These are phyloP conservation scores for Diaporthe caulivora DNA, from an alignment of 2,329 filamentous ascomycete genomes.

Conservation along the genomic window DNA sequence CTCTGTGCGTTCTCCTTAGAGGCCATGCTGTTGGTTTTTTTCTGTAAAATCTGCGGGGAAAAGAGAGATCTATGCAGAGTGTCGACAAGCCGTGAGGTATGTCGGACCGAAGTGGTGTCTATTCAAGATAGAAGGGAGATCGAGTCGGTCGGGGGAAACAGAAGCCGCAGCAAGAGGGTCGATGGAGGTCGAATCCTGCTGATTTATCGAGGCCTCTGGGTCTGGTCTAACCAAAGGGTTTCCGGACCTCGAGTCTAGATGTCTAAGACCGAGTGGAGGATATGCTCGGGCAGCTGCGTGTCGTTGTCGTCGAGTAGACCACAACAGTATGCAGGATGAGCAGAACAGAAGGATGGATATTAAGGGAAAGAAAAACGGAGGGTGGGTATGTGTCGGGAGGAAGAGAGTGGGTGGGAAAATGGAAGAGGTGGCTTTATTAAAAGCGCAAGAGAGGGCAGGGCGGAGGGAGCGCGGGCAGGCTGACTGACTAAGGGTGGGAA, in stretches of 20 bases:
- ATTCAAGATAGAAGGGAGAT: constrained; percentile 25
- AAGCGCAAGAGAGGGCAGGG: constrained; percentile 23
- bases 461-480: constrained; percentile 23
- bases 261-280: constrained; percentile 49
- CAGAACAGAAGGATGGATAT: constrained; percentile 32
- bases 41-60: constrained; percentile 40
- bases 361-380: constrained; percentile 36
- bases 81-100: constrained; percentile 28
- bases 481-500: constrained; percentile 35
- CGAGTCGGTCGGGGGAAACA: constrained; percentile 27
- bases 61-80: constrained; percentile 15
- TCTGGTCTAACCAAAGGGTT: constrained; percentile 43
- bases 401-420: constrained; percentile 20
- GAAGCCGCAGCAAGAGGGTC: constrained; percentile 50
- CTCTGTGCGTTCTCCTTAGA: constrained; percentile 68
- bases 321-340: constrained; percentile 30
- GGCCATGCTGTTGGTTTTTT: constrained; percentile 44
- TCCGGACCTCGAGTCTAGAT: constrained; percentile 41
- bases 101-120: constrained; percentile 28
- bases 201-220: constrained; percentile 47
- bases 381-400: constrained; percentile 26
- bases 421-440: constrained; percentile 31
- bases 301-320: constrained; percentile 47
- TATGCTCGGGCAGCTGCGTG: constrained; percentile 31
- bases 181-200: constrained; percentile 57